These are phyloP conservation scores for Xerocomellus intermedius DNA, from an alignment of 768 basidiomycete species.

Conservation along the genomic window DNA sequence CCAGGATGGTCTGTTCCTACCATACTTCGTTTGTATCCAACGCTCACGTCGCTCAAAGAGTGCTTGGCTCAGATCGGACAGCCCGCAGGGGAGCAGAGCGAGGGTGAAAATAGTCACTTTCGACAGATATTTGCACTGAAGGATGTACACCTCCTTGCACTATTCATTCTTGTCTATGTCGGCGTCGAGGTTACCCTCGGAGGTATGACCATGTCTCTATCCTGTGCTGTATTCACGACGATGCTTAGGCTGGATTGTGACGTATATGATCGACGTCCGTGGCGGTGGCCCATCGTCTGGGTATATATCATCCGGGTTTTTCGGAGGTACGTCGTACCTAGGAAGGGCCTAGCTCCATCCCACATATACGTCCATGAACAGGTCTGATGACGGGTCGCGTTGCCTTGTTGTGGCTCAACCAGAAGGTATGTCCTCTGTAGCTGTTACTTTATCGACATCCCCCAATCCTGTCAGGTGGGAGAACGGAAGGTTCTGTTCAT, in stretches of 20 bases:
- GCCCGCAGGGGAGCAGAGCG: constrained; percentile 35
- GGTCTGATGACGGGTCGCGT: constrained; percentile 60
- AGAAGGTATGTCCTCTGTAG: constrained; percentile 35
- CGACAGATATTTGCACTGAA: constrained; percentile 51
- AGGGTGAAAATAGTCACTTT: constrained; percentile 38
- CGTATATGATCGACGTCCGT: constrained; percentile 47
- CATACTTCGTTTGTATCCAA: not conserved
- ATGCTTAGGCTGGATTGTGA: constrained; percentile 65
- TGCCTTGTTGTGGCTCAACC: constrained; percentile 53
- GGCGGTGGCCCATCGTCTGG: constrained; percentile 48
- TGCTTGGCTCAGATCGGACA: constrained; percentile 56
- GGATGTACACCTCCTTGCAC: constrained; percentile 59
- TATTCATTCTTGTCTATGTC: constrained; percentile 66
- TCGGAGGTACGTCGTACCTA: constrained; percentile 42
- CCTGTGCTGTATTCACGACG: not conserved
- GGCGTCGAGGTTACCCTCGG: constrained; percentile 60
- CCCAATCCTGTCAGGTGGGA: constrained; percentile 40
- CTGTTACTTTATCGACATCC: not conserved
- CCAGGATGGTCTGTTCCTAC: constrained; percentile 56
- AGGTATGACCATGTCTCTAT: constrained; percentile 24
- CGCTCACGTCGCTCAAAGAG: constrained; percentile 36
- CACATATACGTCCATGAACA: constrained; percentile 19
- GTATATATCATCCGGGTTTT: constrained; percentile 54
- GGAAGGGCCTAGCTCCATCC: not conserved
- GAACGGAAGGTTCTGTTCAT: constrained; percentile 53